These are phyloP conservation scores for Corylus heterophylla DNA, from an alignment of 306 rosid genomes.

Conservation along the genomic window DNA sequence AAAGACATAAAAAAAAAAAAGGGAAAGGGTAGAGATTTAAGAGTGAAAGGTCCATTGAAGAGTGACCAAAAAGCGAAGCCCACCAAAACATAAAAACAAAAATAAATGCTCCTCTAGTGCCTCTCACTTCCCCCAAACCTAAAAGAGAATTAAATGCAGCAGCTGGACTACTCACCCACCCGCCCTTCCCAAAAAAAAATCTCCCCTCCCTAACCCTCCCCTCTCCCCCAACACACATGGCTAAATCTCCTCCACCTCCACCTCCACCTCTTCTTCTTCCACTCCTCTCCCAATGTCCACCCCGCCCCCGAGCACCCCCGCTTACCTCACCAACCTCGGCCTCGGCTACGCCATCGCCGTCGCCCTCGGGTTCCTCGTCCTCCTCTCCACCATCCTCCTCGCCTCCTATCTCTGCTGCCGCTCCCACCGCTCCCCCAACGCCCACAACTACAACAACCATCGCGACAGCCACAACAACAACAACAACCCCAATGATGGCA, in stretches of 20 bases:
- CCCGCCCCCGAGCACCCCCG: conserved; percentile 21
- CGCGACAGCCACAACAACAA: background rate
- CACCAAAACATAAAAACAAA: background rate
- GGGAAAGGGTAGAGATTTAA: no score
- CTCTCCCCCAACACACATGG: conserved; percentile 53
- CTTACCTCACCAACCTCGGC: conserved; percentile 62
- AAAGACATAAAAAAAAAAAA: no score
- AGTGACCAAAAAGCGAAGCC: background rate
- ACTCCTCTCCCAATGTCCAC: conserved; percentile 28
- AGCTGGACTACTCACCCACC: conserved; percentile 69
- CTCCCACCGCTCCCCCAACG: conserved; percentile 29
- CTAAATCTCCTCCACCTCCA: conserved; percentile 35
- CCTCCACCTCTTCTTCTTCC: conserved; percentile 34
- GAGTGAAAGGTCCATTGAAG: background rate
- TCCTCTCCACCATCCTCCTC: conserved; percentile 56
- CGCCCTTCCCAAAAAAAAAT: conserved; percentile 32
- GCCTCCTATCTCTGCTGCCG: conserved; percentile 58
- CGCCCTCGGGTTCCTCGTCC: conserved; percentile 66
- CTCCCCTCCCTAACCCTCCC: conserved; percentile 27
- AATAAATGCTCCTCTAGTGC: background rate
- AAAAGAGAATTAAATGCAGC: conserved; percentile 76
- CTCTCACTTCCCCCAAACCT: conserved; percentile 15
- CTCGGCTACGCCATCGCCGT: conserved; percentile 72
- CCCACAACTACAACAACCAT: background rate
- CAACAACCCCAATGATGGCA: conserved; percentile 36